Conservation (phyloP, 2,329 filamentous ascomycete species). For the Cordyceps tenuipes region DNA sequence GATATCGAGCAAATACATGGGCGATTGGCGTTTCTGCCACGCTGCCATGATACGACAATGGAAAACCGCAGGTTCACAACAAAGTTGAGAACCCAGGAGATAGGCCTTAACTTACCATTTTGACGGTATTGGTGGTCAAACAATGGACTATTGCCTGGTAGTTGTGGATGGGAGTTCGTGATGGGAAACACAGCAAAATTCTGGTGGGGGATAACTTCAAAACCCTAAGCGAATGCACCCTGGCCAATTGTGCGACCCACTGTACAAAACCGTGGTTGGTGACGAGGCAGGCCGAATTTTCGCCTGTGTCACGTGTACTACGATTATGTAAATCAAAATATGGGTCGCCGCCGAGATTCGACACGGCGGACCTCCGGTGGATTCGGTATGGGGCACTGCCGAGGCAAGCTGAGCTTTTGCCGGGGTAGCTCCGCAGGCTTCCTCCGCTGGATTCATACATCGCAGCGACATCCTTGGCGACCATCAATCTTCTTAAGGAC, state of each 20-base stretch:
- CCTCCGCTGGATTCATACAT: not conserved
- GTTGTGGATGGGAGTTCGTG: constrained; percentile 22
- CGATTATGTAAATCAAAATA: not conserved
- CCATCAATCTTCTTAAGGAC: not conserved
- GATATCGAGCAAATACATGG: constrained; percentile 26
- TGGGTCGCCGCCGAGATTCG: not conserved
- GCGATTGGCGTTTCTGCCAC: constrained; percentile 36
- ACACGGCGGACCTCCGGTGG: not conserved
- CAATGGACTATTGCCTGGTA: constrained; percentile 29
- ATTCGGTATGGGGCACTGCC: constrained; percentile 5
- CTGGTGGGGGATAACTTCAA: constrained; percentile 32
- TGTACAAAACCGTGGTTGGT: constrained; percentile 11
- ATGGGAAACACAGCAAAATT: constrained; percentile 19
- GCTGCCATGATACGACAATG: not conserved
- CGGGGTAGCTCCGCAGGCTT: not conserved
- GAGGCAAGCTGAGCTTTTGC: constrained; percentile 7
- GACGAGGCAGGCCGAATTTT: not conserved
- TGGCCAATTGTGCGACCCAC: constrained; percentile 13
- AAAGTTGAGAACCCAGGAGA: constrained; percentile 16
- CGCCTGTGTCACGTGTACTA: not conserved
- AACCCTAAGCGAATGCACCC: constrained; percentile 30
- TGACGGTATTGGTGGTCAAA: constrained; percentile 46
- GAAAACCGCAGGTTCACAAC: not conserved
- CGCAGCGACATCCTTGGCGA: not conserved
- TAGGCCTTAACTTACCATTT: constrained; percentile 58